Evolutionary conservation across 306 rosid genomes (phyloP), one percentile per base, ranked within the genome.

Genomic region (Fagus sylvatica): DNA sequence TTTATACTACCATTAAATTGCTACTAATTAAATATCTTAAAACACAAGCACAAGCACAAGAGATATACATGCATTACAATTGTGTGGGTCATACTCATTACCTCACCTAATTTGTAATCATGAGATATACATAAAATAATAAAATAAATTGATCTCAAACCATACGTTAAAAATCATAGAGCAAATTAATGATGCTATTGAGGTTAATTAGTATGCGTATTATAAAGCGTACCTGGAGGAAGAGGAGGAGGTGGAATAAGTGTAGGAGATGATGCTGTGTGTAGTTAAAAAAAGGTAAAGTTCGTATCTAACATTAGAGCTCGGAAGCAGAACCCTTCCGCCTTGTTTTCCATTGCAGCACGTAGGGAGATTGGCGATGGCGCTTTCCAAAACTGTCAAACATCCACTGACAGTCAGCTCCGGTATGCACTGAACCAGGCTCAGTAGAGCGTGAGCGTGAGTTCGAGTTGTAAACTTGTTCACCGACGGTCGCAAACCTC

Each of bases 401-500:
- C 89, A 83, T 2, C 64, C 75, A 19, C 43, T 76, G 10, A 7
- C 15, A 5, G 78, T 15, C 67, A 78, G 11, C 15, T 80, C 85
- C 2, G 87, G 85, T 5, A 83, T 71, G 77, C 89, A 80, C 84
- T 83, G 84, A 9, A 55, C 85, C 37, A 88, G 15, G 1, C 79
- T 77, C n/a, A n/a, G 42, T 88, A 83, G 30, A 88, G 37, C 0
- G 76, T 85, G 79, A 34, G 69, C 0, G n/a, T n/a, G 79, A 55
- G 10, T 49, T 56, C 6, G n/a, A n/a, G n/a, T n/a, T n/a, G 87
- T 85, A 56, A 83, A 81, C 10, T 69, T 83, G 57, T 46, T 77
- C 73, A 69, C 84, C 67, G 48, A 78, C 2, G n/a, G 87, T 78
- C 7, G 81, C 91, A 15, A 85, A 88, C 56, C 85, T 88, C 6